Evolutionary conservation across 2,329 filamentous ascomycete species (phyloP), one percentile per base, ranked within the genome.

Genomic region (Cucurbitaria berberidis): DNA sequence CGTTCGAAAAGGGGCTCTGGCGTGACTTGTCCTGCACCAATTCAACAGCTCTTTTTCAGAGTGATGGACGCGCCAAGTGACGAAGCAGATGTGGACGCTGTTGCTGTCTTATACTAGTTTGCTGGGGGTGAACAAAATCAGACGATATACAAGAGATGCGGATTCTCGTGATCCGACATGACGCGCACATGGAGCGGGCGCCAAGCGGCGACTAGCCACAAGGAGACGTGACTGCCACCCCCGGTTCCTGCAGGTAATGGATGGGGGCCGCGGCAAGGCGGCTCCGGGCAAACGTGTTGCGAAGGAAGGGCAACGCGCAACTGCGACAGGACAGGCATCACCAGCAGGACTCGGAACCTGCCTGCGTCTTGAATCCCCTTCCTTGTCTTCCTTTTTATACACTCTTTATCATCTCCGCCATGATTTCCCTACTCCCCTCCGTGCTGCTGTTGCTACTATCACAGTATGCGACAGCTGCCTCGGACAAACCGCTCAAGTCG

Each of bases 401-500:
- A 36, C 29, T 34, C 53, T 32, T 15, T 38, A 47, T 49, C 39
- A 10, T 16, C 32, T 36, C 55, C 55, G 57, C 72, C 57, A 58
- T 73, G 69, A 66, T 66, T 58, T 55, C 67, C 34, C 39, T 64
- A 42, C 55, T 67, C 44, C 51, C 59, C 30, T 66, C 65, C 24
- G 63, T 68, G 18, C 58, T 72, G 39, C 48, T 68, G 49, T 62
- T 66, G 45, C 54, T 60, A 38, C 70, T 50, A 62, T 72, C 63
- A 69, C 73, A 54, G 66, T 58, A 27, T 38, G 58, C 59, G 45
- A 70, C 75, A 32, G 70, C 76, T 21, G 63, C 55, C 66, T 77
- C 62, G 72, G 79, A 68, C 61, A 77, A 81, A 55, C 65, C 76
- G n/a, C 70, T 77, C 39, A 79, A 81, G 48, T 82, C 85, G 57